These are phyloP conservation scores for Asterella californica DNA, from an alignment of 225 moss, liverwort and hornwort genomes.

Conservation along the genomic window DNA sequence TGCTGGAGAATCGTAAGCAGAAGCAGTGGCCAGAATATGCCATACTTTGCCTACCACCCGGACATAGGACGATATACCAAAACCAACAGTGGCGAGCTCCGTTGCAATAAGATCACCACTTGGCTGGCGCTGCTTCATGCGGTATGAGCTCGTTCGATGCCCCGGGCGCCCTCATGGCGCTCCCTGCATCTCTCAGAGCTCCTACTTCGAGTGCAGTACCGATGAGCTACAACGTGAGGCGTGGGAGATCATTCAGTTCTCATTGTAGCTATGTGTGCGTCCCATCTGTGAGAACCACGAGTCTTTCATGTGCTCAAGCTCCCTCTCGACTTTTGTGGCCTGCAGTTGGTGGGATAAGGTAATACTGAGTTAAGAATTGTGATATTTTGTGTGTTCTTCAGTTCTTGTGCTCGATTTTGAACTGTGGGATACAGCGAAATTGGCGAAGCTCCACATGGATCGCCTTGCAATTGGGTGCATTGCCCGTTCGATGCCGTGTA, in stretches of 20 bases:
- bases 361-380: neutral
- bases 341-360: neutral
- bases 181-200: neutral
- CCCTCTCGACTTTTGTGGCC: neutral
- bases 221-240: neutral
- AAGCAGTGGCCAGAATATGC: too few relatives aligned
- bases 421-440: neutral
- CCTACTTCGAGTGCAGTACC: neutral
- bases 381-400: neutral
- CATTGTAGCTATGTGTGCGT: neutral
- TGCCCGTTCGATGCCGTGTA: neutral
- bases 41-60: too few relatives aligned
- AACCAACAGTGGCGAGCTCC: neutral
- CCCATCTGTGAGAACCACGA: too few relatives aligned
- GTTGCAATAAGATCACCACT: neutral
- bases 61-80: too few relatives aligned
- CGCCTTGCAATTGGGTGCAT: neutral
- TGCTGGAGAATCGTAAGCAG: too few relatives aligned
- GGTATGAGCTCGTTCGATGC: neutral
- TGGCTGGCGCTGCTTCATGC: neutral
- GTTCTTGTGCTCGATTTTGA: neutral
- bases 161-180: constrained; percentile 2
- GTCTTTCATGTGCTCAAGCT: neutral
- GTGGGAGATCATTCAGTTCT: neutral
- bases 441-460: neutral